Evolutionary conservation across 805 yeast genomes (phyloP).

Genomic region (Sungouiella blattae): DNA sequence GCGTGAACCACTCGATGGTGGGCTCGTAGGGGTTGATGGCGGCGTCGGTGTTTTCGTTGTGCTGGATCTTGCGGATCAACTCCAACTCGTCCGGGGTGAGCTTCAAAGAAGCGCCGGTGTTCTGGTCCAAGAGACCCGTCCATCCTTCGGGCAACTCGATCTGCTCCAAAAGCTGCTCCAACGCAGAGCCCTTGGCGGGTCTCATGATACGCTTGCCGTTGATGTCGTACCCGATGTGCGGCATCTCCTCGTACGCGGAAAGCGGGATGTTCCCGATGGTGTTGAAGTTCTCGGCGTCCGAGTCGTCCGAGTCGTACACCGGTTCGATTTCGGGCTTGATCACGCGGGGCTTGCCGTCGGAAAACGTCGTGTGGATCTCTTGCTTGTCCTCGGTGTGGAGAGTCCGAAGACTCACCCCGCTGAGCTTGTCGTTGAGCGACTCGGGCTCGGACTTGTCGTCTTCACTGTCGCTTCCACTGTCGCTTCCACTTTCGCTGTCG

Average conservation of each 20-base stretch:
- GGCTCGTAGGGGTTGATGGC: constrained; percentile 86
- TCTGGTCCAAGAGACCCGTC: constrained; percentile 92
- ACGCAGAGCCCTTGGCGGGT: constrained; percentile 95
- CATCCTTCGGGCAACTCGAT: constrained; percentile 97
- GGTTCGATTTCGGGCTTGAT: constrained; percentile 91
- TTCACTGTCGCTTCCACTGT: too few species aligned
- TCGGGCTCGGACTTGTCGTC: constrained; percentile 53
- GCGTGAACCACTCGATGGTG: constrained; percentile 92
- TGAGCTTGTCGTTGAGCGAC: constrained; percentile 52
- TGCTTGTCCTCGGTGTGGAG: constrained; percentile 40
- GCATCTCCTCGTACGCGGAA: constrained; percentile 93
- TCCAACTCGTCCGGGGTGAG: constrained; percentile 85
- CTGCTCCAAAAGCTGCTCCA: constrained; percentile 82
- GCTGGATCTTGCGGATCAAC: constrained; percentile 79
- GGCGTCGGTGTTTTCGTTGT: constrained; percentile 80
- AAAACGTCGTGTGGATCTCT: constrained; percentile 44
- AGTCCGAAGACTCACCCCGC: constrained; percentile 52
- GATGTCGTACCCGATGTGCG: constrained; percentile 94
- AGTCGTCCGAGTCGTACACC: constrained; percentile 90
- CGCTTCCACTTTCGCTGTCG: too few species aligned
- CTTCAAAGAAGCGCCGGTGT: constrained; percentile 82
- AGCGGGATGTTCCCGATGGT: constrained; percentile 93
- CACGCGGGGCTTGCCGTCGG: constrained; percentile 79
- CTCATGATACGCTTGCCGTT: constrained; percentile 98
- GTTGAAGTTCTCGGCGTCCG: constrained; percentile 74